phyloP scores from a whole-genome alignment of 345 rosid species.

The Melastoma malabathricum region DNA sequence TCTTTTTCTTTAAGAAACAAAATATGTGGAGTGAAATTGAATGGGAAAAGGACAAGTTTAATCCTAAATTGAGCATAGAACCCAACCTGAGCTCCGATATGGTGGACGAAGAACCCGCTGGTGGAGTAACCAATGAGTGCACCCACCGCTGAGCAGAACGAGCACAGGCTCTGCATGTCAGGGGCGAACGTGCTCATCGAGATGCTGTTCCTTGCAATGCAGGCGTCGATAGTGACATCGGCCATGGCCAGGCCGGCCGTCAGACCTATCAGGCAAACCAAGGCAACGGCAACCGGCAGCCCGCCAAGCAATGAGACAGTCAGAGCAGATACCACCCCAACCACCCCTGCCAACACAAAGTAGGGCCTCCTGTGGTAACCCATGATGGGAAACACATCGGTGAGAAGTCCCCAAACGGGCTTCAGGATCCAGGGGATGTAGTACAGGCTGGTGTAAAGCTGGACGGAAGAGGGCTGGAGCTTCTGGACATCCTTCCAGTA shows the following conservation, averaged over 20 bases:
- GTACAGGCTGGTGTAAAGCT: constrained; percentile 56
- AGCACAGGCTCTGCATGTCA: constrained; percentile 76
- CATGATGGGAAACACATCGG: constrained; percentile 55
- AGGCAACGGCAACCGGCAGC: constrained; percentile 38
- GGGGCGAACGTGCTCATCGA: constrained; percentile 44
- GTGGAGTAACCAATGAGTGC: constrained; percentile 53
- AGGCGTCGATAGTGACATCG: constrained; percentile 80
- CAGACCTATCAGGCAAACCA: constrained; percentile 51
- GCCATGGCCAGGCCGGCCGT: constrained; percentile 64
- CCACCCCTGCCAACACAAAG: constrained; percentile 49
- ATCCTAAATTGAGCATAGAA: neutral
- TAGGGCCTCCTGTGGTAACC: constrained; percentile 70
- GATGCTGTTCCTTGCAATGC: constrained; percentile 67
- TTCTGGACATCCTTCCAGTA: constrained; percentile 77
- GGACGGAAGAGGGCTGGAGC: constrained; percentile 63
- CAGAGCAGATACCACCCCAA: constrained; percentile 42
- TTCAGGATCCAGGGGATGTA: constrained; percentile 75
- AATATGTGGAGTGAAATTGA: neutral
- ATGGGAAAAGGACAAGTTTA: neutral
- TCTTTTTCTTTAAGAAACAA: neutral
- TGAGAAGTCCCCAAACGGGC: constrained; percentile 70
- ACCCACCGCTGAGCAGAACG: constrained; percentile 70
- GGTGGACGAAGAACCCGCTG: constrained; percentile 64
- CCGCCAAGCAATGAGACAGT: constrained; percentile 29
- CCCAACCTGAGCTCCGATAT: constrained; percentile 60